Evolutionary conservation across 257 asterid genomes (phyloP).

Genomic region (Solanum lycopersicoides): DNA sequence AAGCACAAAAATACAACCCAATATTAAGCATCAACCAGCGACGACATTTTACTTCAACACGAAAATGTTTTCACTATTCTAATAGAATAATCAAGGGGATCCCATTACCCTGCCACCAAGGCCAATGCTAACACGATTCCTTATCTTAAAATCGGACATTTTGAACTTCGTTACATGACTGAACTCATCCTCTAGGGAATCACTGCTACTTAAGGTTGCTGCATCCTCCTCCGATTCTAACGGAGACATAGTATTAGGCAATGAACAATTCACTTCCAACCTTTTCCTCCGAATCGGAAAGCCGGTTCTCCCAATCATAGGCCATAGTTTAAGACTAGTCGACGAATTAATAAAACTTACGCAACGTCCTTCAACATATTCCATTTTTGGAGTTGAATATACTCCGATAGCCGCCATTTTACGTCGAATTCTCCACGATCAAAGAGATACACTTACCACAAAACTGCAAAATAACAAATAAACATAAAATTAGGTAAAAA

Average conservation of each 20-base stretch:
- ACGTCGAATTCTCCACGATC: not conserved
- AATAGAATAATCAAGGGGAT: not conserved
- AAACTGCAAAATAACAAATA: not conserved
- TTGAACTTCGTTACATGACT: slow-evolving; percentile 78
- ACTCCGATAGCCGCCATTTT: slow-evolving; percentile 53
- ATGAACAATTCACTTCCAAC: slow-evolving; percentile 23
- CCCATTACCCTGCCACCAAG: slow-evolving; percentile 60
- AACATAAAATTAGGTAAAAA: not conserved
- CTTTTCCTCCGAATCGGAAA: slow-evolving; percentile 6
- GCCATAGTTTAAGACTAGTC: slow-evolving; percentile 9
- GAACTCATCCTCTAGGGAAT: slow-evolving; percentile 38
- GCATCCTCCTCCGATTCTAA: slow-evolving; percentile 30
- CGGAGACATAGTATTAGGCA: slow-evolving; percentile 28
- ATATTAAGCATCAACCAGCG: not conserved
- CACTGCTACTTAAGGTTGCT: slow-evolving; percentile 20
- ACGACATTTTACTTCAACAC: not conserved
- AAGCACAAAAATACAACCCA: not conserved
- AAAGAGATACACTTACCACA: not conserved
- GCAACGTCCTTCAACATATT: slow-evolving; percentile 32
- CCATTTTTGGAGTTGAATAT: slow-evolving; percentile 37
- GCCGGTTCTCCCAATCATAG: slow-evolving; percentile 6
- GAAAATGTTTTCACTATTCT: not conserved
- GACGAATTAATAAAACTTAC: slow-evolving; percentile 20
- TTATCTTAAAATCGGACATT: slow-evolving; percentile 70
- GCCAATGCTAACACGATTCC: slow-evolving; percentile 77